These are phyloP conservation scores for Ophiognomonia clavigignenti-juglandacearum DNA, from an alignment of 2,329 filamentous ascomycete genomes.

Conservation along the genomic window DNA sequence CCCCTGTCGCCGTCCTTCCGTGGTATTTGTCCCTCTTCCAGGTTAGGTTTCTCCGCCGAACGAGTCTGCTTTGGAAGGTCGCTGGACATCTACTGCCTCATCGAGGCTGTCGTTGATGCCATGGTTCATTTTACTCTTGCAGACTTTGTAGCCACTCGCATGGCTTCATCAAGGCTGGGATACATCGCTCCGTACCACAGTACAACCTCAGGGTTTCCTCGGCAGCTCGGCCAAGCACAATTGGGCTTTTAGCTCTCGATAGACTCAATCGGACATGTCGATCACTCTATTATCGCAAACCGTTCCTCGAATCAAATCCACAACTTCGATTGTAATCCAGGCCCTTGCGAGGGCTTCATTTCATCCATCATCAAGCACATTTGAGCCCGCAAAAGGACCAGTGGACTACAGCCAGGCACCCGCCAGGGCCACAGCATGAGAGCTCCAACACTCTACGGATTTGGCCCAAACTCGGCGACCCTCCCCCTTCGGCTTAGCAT, in stretches of 20 bases:
- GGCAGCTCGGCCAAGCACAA: too few relatives aligned
- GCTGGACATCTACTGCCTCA: neutral
- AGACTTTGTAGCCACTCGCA: neutral
- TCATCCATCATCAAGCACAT: too few relatives aligned
- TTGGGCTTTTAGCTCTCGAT: neutral
- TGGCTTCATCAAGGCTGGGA: neutral
- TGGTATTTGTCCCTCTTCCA: neutral
- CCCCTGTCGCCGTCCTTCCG: neutral
- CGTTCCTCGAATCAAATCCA: too few relatives aligned
- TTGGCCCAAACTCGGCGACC: conserved; percentile 1
- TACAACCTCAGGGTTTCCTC: neutral
- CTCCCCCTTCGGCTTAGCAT: conserved; percentile 13
- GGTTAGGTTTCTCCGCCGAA: neutral
- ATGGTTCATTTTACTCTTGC: neutral
- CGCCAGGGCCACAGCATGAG: neutral
- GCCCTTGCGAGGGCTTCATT: too few relatives aligned
- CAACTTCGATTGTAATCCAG: too few relatives aligned
- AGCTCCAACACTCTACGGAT: neutral
- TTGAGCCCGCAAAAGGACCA: neutral
- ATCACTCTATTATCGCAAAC: too few relatives aligned
- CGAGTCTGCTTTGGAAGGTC: conserved; percentile 1
- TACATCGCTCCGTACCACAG: neutral
- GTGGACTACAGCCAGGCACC: too few relatives aligned
- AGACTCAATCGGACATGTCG: neutral
- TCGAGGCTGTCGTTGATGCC: neutral